phyloP scores from a whole-genome alignment of 495 filamentous ascomycete genomes.

The Thermochaetoides thermophila region DNA sequence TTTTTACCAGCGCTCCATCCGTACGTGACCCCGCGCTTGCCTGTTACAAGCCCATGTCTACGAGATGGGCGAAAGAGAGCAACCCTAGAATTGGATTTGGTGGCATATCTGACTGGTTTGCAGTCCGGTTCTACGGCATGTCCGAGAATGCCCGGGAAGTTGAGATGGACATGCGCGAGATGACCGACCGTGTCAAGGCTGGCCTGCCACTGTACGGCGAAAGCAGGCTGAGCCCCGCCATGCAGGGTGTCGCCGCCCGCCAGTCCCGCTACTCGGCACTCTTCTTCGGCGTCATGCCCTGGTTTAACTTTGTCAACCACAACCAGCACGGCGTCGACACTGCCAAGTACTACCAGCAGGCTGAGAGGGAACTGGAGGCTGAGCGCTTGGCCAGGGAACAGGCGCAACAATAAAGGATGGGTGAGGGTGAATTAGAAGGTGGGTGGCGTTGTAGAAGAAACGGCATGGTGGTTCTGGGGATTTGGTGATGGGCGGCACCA shows the following conservation, averaged over 20 bases:
- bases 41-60: too few species aligned
- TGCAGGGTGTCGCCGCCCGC: slow-evolving; percentile 84
- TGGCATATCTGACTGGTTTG: slow-evolving; percentile 3
- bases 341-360: slow-evolving; percentile 92
- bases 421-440: not conserved
- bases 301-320: slow-evolving; percentile 98
- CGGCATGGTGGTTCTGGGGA: not conserved
- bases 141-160: slow-evolving; percentile 81
- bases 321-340: slow-evolving; percentile 95
- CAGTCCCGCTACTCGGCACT: slow-evolving; percentile 84
- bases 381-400: slow-evolving; percentile 34
- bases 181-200: slow-evolving; percentile 86
- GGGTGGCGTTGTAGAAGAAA: not conserved
- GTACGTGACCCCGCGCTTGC: too few species aligned
- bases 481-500: not conserved
- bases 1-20: slow-evolving; percentile 55
- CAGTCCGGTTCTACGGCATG: slow-evolving; percentile 88
- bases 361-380: slow-evolving; percentile 83
- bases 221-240: slow-evolving; percentile 60
- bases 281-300: slow-evolving; percentile 71
- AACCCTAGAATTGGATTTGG: too few species aligned
- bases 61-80: too few species aligned
- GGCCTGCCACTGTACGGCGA: slow-evolving; percentile 84
- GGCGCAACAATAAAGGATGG: not conserved
- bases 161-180: slow-evolving; percentile 94